Percentiles rank a stretch among this genome's conserved stretches.
These are phyloP conservation scores for Phialophora chinensis DNA, from an alignment of 2,329 filamentous ascomycete species.

Conservation along the genomic window DNA sequence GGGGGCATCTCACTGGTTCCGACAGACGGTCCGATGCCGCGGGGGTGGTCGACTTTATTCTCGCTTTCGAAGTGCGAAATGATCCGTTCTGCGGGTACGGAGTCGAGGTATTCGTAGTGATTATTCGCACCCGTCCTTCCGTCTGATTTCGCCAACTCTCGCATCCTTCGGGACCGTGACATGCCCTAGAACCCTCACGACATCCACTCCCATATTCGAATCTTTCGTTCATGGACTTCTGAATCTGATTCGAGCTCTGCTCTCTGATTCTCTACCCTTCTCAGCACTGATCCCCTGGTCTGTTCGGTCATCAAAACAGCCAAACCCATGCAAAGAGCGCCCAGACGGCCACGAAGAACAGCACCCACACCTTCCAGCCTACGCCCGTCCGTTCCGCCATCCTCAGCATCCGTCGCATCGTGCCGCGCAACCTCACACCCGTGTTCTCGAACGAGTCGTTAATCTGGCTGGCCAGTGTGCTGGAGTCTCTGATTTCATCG, in stretches of 20 bases:
- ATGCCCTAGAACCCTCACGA: neutral
- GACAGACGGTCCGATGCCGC: neutral
- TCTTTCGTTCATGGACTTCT: neutral
- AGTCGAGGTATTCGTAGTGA: neutral
- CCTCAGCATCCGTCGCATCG: slow-evolving; percentile 94
- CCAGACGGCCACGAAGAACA: slow-evolving; percentile 83
- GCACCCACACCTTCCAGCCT: slow-evolving; percentile 92
- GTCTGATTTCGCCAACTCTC: neutral
- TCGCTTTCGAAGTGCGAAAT: neutral
- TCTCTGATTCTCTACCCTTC: neutral
- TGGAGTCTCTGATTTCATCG: slow-evolving; percentile 90
- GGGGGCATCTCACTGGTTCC: neutral
- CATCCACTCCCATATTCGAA: neutral
- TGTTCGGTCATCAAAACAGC: slow-evolving; percentile 67
- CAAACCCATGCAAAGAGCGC: slow-evolving; percentile 91
- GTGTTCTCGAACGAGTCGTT: slow-evolving; percentile 93
- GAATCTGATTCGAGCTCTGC: neutral
- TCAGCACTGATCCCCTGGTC: neutral
- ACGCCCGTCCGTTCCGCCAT: slow-evolving; percentile 97
- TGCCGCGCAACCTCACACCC: slow-evolving; percentile 77
- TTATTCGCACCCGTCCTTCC: neutral
- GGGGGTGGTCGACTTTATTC: neutral
- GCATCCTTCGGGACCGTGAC: neutral
- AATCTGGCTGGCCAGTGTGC: slow-evolving; percentile 89
- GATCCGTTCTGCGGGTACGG: neutral